Base-by-base conservation (phyloP, 768 basidiomycete species). In the Xerocomus brunneocitrinus region DNA sequence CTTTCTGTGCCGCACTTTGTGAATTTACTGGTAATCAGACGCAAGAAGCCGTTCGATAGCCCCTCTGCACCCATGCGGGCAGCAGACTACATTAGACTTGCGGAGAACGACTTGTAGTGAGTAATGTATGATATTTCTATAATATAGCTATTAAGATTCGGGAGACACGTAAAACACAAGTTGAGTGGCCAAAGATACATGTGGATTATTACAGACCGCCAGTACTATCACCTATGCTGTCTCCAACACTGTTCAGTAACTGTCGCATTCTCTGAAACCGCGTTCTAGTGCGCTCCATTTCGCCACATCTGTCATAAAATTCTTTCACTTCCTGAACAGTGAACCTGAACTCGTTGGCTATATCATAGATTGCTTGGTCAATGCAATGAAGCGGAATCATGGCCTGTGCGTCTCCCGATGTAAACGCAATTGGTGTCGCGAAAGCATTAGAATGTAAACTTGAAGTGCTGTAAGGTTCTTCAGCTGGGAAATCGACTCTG, bases 31-130 rank as follows among this genome's bases (percentile, higher is more conserved):
- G 53, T 49, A 58, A 40, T 57, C 40, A 93, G 91, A 68, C 84
- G 84, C 58, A 80, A 84, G 39, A 90, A 89, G 63, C 82, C 83
- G 3, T 87, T 84, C 60, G 83, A 86, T 49, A 89, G 87, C 57
- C 91, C 91, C 25, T 82, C 88, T 22, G 91, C 91, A 8, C 91
- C 91, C 4, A 73, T 70, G n/a, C 78, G 90, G 58, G 83, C 78
- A 25, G 84, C 82, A 28, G 82, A 87, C 58, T 79, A 85, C 63
- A 84, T 84, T 56, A 69, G 83, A 24, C 69, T 88, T 43, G 78
- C 79, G 5, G 89, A 90, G 50, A 78, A 82, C 41, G 86, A 89
- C 57, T 60, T 76, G 38, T 69, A 67, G 53, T 32, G 19, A 31
- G 36, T 41, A 48, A 19, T 34, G 24, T 36, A 44, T 32, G 25